phyloP scores from a whole-genome alignment of 805 yeast species.

The Wickerhamomyces alni region DNA sequence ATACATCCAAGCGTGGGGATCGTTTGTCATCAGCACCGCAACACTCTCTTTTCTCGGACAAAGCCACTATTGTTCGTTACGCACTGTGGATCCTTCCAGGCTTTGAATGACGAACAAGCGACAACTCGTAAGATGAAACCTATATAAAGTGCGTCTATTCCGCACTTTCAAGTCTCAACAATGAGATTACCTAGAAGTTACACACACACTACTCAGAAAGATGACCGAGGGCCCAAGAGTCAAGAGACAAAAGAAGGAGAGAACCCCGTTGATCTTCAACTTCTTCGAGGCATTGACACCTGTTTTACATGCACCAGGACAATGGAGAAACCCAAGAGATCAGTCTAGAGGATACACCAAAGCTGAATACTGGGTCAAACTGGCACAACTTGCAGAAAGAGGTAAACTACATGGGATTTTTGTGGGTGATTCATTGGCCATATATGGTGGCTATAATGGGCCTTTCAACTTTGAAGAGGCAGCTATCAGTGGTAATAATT shows the following conservation, averaged over 20 bases:
- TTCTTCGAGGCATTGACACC: neutral
- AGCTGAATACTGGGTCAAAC: slow-evolving; percentile 1
- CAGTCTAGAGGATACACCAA: neutral
- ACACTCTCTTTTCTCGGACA: no score
- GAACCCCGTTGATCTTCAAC: neutral
- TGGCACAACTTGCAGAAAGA: neutral
- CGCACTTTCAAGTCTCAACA: no score
- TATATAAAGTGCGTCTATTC: no score
- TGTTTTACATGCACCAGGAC: slow-evolving; percentile 1
- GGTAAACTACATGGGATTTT: neutral
- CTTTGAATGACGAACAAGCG: no score
- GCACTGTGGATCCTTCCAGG: no score
- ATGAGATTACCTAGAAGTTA: no score
- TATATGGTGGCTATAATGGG: slow-evolving; percentile 1
- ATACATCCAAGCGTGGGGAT: neutral
- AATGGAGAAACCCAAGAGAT: slow-evolving; percentile 2
- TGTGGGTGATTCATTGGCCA: neutral
- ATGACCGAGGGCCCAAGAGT: neutral
- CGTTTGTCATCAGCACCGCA: no score
- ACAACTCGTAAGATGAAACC: no score
- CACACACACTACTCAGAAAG: no score
- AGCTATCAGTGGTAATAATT: neutral
- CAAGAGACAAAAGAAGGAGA: slow-evolving; percentile 1
- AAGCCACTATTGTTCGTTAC: no score
- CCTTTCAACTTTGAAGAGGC: neutral